These are phyloP conservation scores for Amaranthus palmeri DNA, from an alignment of 148 eudicot species.

Conservation along the genomic window DNA sequence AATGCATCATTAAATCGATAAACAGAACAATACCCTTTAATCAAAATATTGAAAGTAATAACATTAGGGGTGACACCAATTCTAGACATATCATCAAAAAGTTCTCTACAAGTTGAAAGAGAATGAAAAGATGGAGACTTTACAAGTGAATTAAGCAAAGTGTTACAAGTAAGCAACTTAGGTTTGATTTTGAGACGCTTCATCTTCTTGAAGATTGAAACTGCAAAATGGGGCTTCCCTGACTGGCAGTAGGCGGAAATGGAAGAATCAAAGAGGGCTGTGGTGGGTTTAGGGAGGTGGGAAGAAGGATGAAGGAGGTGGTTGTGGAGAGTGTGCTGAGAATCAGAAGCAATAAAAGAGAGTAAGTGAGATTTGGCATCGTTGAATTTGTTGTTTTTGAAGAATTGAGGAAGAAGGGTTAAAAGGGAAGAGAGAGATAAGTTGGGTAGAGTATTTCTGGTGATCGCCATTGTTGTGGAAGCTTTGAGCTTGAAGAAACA, in stretches of 20 bases:
- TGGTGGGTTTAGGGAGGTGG: slow-evolving; percentile 33
- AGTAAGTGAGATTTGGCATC: slow-evolving; percentile 54
- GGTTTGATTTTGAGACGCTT: slow-evolving; percentile 43
- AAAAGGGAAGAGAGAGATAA: slow-evolving; percentile 39
- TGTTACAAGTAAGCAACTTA: slow-evolving; percentile 52
- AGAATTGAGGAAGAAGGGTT: slow-evolving; percentile 40
- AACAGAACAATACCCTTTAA: slow-evolving; percentile 58
- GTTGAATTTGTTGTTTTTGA: slow-evolving; percentile 48
- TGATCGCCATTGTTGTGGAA: slow-evolving; percentile 28
- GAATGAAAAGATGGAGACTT: slow-evolving; percentile 40
- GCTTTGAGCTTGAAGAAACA: background rate
- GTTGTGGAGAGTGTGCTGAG: slow-evolving; percentile 39
- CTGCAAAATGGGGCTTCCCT: slow-evolving; percentile 53
- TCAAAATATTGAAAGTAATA: slow-evolving; percentile 59
- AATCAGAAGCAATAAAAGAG: slow-evolving; percentile 44
- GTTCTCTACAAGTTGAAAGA: slow-evolving; percentile 29
- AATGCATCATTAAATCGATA: slow-evolving; percentile 51
- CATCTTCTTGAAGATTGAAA: slow-evolving; percentile 64
- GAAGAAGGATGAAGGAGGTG: slow-evolving; percentile 52
- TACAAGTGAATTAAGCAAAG: slow-evolving; percentile 54
- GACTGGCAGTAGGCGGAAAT: slow-evolving; percentile 49
- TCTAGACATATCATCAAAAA: slow-evolving; percentile 43
- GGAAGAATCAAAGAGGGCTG: slow-evolving; percentile 52
- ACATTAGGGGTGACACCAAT: slow-evolving; percentile 51
- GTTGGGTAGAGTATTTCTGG: slow-evolving; percentile 10